phyloP scores from a whole-genome alignment of 129 eudicot species.

The Artemisia argyi region DNA sequence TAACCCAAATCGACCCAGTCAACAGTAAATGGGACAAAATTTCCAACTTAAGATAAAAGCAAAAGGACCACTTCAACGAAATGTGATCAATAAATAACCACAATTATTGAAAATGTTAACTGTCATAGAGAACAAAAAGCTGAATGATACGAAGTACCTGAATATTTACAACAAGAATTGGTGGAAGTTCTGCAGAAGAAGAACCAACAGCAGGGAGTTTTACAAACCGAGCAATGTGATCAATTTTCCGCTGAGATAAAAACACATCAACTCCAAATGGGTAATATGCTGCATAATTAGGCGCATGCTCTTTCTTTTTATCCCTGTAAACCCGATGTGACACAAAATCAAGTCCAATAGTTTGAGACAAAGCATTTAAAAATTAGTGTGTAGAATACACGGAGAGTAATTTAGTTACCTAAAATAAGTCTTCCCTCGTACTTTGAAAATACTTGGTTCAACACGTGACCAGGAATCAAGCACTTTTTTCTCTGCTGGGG shows the following conservation, averaged over 20 bases:
- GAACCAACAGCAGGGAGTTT: conserved; percentile 64
- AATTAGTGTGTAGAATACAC: background rate
- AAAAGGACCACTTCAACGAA: background rate
- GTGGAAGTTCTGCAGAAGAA: conserved; percentile 66
- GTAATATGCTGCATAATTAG: conserved; percentile 71
- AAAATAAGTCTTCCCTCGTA: conserved; percentile 66
- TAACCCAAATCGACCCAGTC: background rate
- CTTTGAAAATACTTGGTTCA: conserved; percentile 71
- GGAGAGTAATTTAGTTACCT: conserved; percentile 41
- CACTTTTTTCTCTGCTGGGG: conserved; percentile 69
- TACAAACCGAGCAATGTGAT: conserved; percentile 85
- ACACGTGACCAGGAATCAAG: conserved; percentile 78
- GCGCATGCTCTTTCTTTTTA: conserved; percentile 81
- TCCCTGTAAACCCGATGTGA: conserved; percentile 48
- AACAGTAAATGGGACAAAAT: background rate
- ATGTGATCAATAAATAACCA: background rate
- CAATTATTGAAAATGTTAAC: conserved; percentile 1
- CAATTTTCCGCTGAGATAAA: conserved; percentile 66
- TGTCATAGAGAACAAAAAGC: background rate
- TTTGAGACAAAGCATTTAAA: background rate
- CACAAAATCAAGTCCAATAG: conserved; percentile 9
- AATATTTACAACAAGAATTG: conserved; percentile 86
- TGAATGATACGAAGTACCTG: conserved; percentile 53
- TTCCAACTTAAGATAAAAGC: background rate
- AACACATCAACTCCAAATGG: conserved; percentile 90